Conservation (phyloP, 352 stramenopile species). For the Plasmopara muralis region DNA sequence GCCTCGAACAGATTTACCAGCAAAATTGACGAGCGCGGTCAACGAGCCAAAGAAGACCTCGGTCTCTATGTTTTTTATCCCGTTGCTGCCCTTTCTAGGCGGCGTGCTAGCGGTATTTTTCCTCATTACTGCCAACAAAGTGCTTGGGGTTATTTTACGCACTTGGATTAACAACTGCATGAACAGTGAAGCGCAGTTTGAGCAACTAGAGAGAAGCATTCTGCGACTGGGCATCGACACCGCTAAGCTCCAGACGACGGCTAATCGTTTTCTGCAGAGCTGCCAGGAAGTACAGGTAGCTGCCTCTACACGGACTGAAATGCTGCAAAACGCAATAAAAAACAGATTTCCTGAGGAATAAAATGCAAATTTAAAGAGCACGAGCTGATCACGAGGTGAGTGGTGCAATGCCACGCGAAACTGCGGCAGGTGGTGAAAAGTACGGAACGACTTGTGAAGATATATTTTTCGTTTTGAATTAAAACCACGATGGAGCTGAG, state of each 20-base stretch:
- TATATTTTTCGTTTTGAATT: constrained; percentile 24
- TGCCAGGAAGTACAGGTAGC: constrained; percentile 21
- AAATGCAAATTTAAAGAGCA: constrained; percentile 15
- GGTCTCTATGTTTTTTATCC: constrained; percentile 6
- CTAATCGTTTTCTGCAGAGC: constrained; percentile 19
- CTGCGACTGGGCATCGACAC: constrained; percentile 15
- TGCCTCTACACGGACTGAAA: constrained; percentile 14
- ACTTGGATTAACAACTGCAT: constrained; percentile 1
- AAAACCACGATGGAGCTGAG: constrained; percentile 12
- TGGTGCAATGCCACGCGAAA: constrained; percentile 19
- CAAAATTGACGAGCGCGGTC: constrained; percentile 2
- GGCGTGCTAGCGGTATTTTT: constrained; percentile 12
- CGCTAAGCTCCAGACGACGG: constrained; percentile 11
- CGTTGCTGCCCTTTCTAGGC: constrained; percentile 9
- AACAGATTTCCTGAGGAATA: constrained; percentile 14
- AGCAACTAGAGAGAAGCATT: constrained; percentile 25
- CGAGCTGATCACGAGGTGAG: constrained; percentile 18
- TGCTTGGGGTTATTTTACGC: neutral
- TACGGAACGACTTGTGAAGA: constrained; percentile 13
- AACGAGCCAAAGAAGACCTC: constrained; percentile 3
- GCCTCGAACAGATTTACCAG: neutral
- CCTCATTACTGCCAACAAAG: constrained; percentile 2
- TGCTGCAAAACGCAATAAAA: constrained; percentile 14
- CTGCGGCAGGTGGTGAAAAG: constrained; percentile 25
- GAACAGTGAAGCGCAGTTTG: constrained; percentile 14